Percentiles rank a stretch among this genome's conserved stretches.
These are phyloP conservation scores for Wickerhamomyces tratensis DNA, from an alignment of 805 yeast species.

Conservation along the genomic window DNA sequence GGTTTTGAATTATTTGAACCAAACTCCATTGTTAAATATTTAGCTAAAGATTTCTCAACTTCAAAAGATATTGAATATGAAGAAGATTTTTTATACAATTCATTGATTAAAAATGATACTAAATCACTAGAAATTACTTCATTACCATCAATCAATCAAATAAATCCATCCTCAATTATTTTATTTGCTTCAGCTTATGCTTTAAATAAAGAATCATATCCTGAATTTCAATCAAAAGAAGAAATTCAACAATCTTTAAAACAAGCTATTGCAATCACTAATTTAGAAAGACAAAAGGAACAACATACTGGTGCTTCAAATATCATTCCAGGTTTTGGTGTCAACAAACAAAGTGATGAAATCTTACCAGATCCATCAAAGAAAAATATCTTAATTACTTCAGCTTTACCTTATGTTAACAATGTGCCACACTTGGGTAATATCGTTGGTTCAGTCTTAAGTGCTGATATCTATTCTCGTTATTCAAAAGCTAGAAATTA, in stretches of 20 bases:
- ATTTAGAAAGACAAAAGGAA: slow-evolving; percentile 29
- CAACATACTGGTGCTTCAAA: slow-evolving; percentile 31
- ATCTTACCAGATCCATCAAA: slow-evolving; percentile 62
- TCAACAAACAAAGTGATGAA: slow-evolving; percentile 21
- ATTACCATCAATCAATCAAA: slow-evolving; percentile 6
- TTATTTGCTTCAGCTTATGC: slow-evolving; percentile 52
- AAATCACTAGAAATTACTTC: slow-evolving; percentile 12
- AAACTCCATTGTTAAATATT: slow-evolving; percentile 60
- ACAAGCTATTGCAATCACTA: slow-evolving; percentile 36
- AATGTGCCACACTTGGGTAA: slow-evolving; percentile 98
- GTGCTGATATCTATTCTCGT: slow-evolving; percentile 91
- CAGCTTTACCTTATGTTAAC: slow-evolving; percentile 96
- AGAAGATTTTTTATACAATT: slow-evolving; percentile 31
- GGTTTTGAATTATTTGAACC: slow-evolving; percentile 44
- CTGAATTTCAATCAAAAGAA: slow-evolving; percentile 18
- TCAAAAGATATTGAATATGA: slow-evolving; percentile 28
- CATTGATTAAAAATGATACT: slow-evolving; percentile 27
- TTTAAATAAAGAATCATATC: slow-evolving; percentile 16
- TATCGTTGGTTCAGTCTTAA: slow-evolving; percentile 87
- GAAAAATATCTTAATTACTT: slow-evolving; percentile 80
- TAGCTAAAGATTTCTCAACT: slow-evolving; percentile 37
- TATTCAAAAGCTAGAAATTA: slow-evolving; percentile 83
- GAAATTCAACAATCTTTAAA: slow-evolving; percentile 36
- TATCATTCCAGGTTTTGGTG: slow-evolving; percentile 16
- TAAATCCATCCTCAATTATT: slow-evolving; percentile 45